Base-by-base conservation (phyloP, 2,329 filamentous ascomycete genomes). In the Epichloe baconii region DNA sequence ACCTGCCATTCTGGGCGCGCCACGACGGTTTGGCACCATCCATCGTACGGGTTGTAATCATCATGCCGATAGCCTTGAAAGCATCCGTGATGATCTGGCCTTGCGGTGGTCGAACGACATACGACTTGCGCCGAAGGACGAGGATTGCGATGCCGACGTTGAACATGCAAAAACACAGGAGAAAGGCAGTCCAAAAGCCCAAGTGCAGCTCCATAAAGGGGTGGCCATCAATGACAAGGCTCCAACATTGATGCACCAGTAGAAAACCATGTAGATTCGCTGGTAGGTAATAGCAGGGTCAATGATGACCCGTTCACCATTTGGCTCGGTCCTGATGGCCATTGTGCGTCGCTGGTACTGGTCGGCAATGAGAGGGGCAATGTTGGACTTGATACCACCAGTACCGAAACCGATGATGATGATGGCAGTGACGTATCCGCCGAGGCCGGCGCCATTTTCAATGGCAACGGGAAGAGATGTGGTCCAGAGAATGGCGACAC, bases 251-350 rank as follows among this genome's bases (percentile, higher is more conserved):
- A 88, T 86, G 66, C 79, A 83, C 64, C 76, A 74, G 67, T 87
- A 87, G 69, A 86, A 87, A 61, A 86, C 77, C 80, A 81, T 85
- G 71, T 85, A 86, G 54, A 86, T 80, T 46, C 80, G 74, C 59
- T 83, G 78, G 55, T 82, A 76, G 1, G 83, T 86, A 50, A 85
- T 70, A 40, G 76, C 72, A 0, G 82, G 82, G 57, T 86, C 82
- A 26, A 85, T 76, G 55, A 87, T 74, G 50, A 86, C 79, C 71
- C 74, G 70, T 64, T 80, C 74, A 40, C 77, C 78, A 6, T 57
- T 65, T 56, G 69, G 64, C 43, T 75, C 65, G 2, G 70, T 74
- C 58, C 68, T 70, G 47, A 80, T 61, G 23, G 70, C 71, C 70
- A 74, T 79, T 52, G 60, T 57, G 46, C 66, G 63, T 64, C 78